Evolutionary conservation across 108 stramenopile genomes (phyloP).

Genomic region (Epipyxis sp.): DNA sequence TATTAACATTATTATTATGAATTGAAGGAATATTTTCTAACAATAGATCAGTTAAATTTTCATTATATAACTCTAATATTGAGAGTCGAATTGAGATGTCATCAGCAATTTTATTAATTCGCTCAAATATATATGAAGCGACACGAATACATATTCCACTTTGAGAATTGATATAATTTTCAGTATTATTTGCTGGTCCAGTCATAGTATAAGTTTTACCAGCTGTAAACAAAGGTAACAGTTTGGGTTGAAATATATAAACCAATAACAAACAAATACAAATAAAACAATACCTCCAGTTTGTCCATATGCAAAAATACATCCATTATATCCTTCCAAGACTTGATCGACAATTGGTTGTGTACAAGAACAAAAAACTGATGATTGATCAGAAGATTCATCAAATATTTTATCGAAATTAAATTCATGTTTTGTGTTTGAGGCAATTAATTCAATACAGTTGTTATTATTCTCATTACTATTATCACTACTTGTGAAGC

Average conservation of each 20-base stretch:
- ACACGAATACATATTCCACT: conserved; percentile 13
- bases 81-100: conserved; percentile 37
- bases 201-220: conserved; percentile 44
- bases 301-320: conserved; percentile 43
- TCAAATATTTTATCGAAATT: neutral
- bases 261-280: neutral
- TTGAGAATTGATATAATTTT: conserved; percentile 5
- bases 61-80: conserved; percentile 54
- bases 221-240: too few species aligned
- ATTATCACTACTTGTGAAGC: neutral
- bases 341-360: neutral
- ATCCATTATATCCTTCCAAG: conserved; percentile 37
- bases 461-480: neutral
- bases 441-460: neutral
- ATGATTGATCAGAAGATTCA: neutral
- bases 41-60: conserved; percentile 44
- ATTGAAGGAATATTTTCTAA: neutral
- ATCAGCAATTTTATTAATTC: neutral
- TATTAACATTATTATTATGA: neutral
- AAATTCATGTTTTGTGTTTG: neutral
- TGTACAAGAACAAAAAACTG: neutral
- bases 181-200: neutral
- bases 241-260: too few species aligned
- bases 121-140: neutral
- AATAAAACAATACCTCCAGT: too few species aligned